Evolutionary conservation across 2,329 filamentous ascomycete genomes (phyloP).

Genomic region (Fusarium floridanum): DNA sequence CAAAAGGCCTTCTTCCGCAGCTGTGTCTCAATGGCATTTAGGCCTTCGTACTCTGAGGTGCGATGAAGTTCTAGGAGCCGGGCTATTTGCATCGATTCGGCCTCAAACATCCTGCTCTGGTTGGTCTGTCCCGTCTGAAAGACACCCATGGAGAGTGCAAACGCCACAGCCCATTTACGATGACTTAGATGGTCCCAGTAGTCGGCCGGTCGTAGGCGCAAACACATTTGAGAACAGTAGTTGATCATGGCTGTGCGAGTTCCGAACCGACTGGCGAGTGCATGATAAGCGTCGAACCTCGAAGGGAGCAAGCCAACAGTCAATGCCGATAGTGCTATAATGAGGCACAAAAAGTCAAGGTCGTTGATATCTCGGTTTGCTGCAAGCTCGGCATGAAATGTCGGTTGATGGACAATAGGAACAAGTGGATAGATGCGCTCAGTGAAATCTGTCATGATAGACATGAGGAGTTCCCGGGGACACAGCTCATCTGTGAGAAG

Average conservation of each 20-base stretch:
- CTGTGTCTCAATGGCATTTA: slow-evolving; percentile 51
- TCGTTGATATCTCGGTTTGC: slow-evolving; percentile 40
- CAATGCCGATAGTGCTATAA: slow-evolving; percentile 43
- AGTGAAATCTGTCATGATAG: slow-evolving; percentile 43
- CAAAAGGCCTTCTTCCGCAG: slow-evolving; percentile 54
- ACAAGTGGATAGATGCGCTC: slow-evolving; percentile 45
- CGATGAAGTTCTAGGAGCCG: slow-evolving; percentile 50
- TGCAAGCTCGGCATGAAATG: slow-evolving; percentile 41
- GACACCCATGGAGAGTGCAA: slow-evolving; percentile 49
- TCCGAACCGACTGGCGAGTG: slow-evolving; percentile 40
- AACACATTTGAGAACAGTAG: slow-evolving; percentile 42
- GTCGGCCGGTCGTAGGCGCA: slow-evolving; percentile 33
- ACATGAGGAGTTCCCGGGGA: slow-evolving; percentile 37
- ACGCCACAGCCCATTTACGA: slow-evolving; percentile 52
- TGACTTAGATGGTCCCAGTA: slow-evolving; percentile 50
- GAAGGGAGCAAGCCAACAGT: slow-evolving; percentile 46
- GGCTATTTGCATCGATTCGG: slow-evolving; percentile 52
- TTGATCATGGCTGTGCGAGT: slow-evolving; percentile 45
- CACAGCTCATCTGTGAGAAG: slow-evolving; percentile 45
- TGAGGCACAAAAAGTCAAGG: slow-evolving; percentile 42
- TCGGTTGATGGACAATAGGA: slow-evolving; percentile 44
- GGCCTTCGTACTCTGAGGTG: slow-evolving; percentile 48
- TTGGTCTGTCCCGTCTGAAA: slow-evolving; percentile 54
- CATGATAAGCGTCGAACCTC: slow-evolving; percentile 42
- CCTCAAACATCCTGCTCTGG: slow-evolving; percentile 52